Evolutionary conservation across 1,284 basidiomycete species (phyloP).

Genomic region (Heterobasidion occidentale): DNA sequence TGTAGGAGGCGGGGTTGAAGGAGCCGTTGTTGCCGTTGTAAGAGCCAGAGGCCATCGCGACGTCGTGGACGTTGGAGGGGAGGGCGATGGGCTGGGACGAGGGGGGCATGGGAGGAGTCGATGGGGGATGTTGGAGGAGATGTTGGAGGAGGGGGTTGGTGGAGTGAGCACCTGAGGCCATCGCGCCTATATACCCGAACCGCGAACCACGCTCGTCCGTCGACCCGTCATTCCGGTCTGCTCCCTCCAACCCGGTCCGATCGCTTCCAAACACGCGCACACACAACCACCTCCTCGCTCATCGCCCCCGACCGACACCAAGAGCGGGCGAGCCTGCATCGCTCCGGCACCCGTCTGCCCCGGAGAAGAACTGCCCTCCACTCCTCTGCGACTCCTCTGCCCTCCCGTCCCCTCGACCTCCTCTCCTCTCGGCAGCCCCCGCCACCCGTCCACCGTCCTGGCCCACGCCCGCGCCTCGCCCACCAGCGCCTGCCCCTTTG

Average conservation of each 20-base stretch:
- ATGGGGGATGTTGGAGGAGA: not conserved
- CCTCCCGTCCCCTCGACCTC: too few relatives aligned
- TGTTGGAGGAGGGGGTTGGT: not conserved
- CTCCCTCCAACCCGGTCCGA: not conserved
- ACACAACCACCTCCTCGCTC: not conserved
- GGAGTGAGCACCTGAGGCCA: not conserved
- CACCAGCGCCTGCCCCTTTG: too few relatives aligned
- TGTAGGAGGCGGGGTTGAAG: conserved; percentile 58
- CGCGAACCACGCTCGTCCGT: not conserved
- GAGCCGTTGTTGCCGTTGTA: conserved; percentile 38
- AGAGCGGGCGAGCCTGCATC: not conserved
- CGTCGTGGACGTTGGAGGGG: conserved; percentile 22
- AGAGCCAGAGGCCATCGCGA: conserved; percentile 39
- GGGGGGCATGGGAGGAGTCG: conserved; percentile 4
- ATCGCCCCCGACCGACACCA: not conserved
- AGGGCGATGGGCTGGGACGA: conserved; percentile 47
- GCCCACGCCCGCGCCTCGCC: too few relatives aligned
- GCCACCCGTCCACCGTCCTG: too few relatives aligned
- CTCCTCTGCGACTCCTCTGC: too few relatives aligned
- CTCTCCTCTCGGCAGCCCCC: too few relatives aligned
- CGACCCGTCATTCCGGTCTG: not conserved
- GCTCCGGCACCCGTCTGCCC: not conserved
- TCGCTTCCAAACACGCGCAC: not conserved
- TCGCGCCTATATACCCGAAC: not conserved
- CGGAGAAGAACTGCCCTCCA: not conserved